Conservation (phyloP, 2,329 filamentous ascomycete species). For the Tolypocladium inflatum region DNA sequence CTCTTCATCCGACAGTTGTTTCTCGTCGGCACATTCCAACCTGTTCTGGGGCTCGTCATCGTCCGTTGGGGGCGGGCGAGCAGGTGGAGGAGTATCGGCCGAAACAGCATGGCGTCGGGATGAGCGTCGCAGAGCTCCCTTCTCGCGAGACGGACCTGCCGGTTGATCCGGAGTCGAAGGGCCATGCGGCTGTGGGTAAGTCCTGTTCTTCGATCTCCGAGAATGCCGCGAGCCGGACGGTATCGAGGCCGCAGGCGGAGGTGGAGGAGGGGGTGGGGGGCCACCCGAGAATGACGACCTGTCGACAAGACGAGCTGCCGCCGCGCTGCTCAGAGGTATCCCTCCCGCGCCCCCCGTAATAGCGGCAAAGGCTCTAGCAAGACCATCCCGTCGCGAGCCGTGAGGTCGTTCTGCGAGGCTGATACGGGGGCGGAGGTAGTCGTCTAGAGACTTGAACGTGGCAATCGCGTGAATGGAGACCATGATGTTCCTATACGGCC, state of each 20-base stretch:
- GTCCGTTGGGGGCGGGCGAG: conserved; percentile 44
- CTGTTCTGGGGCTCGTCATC: conserved; percentile 57
- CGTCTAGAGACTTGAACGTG: conserved; percentile 92
- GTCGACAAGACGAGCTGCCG: conserved; percentile 37
- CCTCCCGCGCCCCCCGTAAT: conserved; percentile 67
- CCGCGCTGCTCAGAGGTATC: conserved; percentile 39
- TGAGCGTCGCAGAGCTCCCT: conserved; percentile 50
- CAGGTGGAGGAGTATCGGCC: conserved; percentile 39
- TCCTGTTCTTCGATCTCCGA: conserved; percentile 38
- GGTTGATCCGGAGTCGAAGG: conserved; percentile 34
- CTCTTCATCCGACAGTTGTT: conserved; percentile 65
- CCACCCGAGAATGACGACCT: conserved; percentile 28
- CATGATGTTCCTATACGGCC: conserved; percentile 86
- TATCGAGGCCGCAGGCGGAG: conserved; percentile 17
- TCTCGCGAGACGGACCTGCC: conserved; percentile 46
- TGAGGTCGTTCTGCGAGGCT: conserved; percentile 63
- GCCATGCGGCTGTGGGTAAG: conserved; percentile 27
- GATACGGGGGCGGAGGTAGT: conserved; percentile 88
- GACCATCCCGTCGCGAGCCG: conserved; percentile 51
- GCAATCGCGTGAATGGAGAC: conserved; percentile 98
- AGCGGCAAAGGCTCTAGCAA: conserved; percentile 62
- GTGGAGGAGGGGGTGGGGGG: conserved; percentile 27
- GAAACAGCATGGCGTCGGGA: conserved; percentile 48
- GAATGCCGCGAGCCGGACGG: conserved; percentile 34
- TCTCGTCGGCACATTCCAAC: conserved; percentile 89